phyloP scores from a whole-genome alignment of 202 grass and related monocot species.

The Bolboschoenoplectus hybrid region DNA sequence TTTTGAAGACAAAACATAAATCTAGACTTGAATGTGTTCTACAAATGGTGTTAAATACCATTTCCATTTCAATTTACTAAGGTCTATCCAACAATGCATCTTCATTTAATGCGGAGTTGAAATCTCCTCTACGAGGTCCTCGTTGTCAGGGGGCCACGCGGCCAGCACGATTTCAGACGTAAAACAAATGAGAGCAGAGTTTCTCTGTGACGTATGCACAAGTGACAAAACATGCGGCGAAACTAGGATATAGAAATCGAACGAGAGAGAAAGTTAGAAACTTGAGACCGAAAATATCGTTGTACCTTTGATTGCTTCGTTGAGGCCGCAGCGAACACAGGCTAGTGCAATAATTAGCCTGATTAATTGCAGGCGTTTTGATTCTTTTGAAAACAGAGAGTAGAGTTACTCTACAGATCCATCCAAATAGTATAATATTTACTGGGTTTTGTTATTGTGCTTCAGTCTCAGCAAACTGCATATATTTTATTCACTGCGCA shows the following conservation, averaged over 20 bases:
- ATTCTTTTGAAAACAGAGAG: background rate
- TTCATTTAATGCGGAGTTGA: background rate
- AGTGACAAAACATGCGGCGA: background rate
- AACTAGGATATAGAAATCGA: too few species aligned
- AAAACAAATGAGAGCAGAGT: background rate
- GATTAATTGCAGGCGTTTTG: background rate
- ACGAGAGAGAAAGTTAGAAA: too few species aligned
- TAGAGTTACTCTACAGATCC: background rate
- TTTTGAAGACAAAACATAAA: background rate
- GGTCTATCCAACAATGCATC: slow-evolving; percentile 4
- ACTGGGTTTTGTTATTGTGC: background rate
- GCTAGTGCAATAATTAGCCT: background rate
- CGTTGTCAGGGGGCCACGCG: background rate
- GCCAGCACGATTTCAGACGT: background rate
- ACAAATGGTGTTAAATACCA: background rate
- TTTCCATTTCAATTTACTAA: background rate
- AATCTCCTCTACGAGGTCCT: background rate
- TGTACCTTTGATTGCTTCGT: background rate
- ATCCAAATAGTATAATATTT: slow-evolving; percentile 2
- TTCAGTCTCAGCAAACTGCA: background rate
- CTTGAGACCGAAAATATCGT: too few species aligned
- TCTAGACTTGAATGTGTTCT: background rate
- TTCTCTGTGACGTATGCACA: background rate
- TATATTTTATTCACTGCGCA: background rate
- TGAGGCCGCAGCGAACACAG: background rate